Conservation (phyloP, 345 rosid species). For the Luvunga scandens region DNA sequence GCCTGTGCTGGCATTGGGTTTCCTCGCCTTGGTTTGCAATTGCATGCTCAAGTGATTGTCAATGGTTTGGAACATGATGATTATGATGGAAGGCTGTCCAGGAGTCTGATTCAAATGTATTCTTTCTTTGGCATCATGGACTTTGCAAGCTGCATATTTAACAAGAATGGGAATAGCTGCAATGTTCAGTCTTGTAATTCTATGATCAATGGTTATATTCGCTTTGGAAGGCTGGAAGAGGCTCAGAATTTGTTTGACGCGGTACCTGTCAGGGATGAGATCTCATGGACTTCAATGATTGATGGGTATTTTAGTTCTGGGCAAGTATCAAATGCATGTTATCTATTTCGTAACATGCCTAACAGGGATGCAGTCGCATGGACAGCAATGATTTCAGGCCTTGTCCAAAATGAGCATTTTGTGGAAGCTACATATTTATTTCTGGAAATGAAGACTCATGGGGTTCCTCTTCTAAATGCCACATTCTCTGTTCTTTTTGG, state of each 20-base stretch:
- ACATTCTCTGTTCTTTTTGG: conserved; percentile 51
- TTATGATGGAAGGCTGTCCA: conserved; percentile 57
- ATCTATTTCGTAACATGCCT: conserved; percentile 39
- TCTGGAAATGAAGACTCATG: conserved; percentile 34
- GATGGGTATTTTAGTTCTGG: conserved; percentile 43
- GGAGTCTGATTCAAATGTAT: conserved; percentile 75
- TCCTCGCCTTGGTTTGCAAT: conserved; percentile 51
- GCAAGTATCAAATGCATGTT: conserved; percentile 32
- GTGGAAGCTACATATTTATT: conserved; percentile 37
- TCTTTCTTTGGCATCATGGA: conserved; percentile 50
- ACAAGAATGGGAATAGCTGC: conserved; percentile 23
- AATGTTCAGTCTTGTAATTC: conserved; percentile 40
- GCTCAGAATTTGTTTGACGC: conserved; percentile 46
- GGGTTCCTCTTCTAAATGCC: conserved; percentile 32
- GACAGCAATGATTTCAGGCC: conserved; percentile 57
- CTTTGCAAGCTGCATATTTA: conserved; percentile 43
- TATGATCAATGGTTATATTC: conserved; percentile 44
- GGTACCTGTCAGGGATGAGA: conserved; percentile 32
- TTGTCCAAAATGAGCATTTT: conserved; percentile 50
- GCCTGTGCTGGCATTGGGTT: conserved; percentile 61
- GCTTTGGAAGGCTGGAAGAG: conserved; percentile 39
- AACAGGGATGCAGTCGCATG: conserved; percentile 52
- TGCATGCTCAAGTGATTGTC: conserved; percentile 53
- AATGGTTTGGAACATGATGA: conserved; percentile 44
- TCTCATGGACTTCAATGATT: conserved; percentile 60